These are phyloP conservation scores for Talaromyces sp. DNA, from an alignment of 2,329 filamentous ascomycete species.

Conservation along the genomic window DNA sequence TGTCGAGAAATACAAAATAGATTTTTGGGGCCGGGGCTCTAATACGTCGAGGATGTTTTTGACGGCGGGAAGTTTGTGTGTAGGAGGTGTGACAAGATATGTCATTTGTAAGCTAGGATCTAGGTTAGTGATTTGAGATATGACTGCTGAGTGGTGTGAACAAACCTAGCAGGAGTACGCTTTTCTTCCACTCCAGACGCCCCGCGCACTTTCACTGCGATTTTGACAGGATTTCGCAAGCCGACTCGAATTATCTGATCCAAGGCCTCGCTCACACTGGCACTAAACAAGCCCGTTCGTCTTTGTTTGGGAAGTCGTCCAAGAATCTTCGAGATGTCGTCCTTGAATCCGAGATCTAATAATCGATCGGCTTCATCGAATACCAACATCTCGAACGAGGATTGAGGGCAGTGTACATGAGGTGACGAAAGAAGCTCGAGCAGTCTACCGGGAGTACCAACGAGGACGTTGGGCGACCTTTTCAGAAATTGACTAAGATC, in stretches of 20 bases:
- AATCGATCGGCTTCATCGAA: conserved; percentile 92
- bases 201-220: conserved; percentile 86
- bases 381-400: conserved; percentile 86
- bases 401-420: conserved; percentile 82
- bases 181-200: conserved; percentile 73
- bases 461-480: conserved; percentile 79
- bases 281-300: conserved; percentile 89
- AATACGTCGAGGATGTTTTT: conserved; percentile 66
- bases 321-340: conserved; percentile 82
- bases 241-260: conserved; percentile 90
- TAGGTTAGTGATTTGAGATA: conserved; percentile 20
- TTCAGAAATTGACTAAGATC: conserved; percentile 83
- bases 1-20: conserved; percentile 88
- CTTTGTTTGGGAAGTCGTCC: conserved; percentile 84
- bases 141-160: not conserved
- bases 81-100: conserved; percentile 71
- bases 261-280: conserved; percentile 92
- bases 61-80: conserved; percentile 74
- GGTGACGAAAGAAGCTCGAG: conserved; percentile 82
- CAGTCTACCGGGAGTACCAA: conserved; percentile 86
- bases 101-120: conserved; percentile 71
- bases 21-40: conserved; percentile 72
- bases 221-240: conserved; percentile 88
- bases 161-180: conserved; percentile 71
- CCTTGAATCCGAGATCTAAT: conserved; percentile 89